Conservation (phyloP, 768 basidiomycete species). For the Galerina marginata region DNA sequence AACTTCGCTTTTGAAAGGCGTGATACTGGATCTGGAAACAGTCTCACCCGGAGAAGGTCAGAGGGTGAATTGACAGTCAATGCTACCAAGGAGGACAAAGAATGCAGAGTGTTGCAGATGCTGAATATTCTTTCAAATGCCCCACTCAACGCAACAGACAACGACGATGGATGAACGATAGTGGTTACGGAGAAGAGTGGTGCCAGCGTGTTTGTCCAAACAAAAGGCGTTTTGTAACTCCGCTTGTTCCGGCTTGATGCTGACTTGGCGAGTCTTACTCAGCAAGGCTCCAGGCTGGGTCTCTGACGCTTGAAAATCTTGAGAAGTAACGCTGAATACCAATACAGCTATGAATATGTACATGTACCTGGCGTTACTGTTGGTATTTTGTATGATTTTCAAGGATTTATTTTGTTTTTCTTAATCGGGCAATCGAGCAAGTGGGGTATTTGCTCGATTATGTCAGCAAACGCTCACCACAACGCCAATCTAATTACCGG, state of each 20-base stretch:
- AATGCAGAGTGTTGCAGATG: constrained; percentile 26
- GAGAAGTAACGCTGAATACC: too few species aligned
- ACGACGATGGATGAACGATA: constrained; percentile 42
- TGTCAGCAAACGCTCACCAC: constrained; percentile 35
- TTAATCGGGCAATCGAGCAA: not conserved
- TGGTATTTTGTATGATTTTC: too few species aligned
- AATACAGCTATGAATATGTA: too few species aligned
- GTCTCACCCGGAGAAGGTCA: constrained; percentile 29
- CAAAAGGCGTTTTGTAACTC: constrained; percentile 36
- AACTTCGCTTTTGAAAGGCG: constrained; percentile 15
- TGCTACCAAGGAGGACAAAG: constrained; percentile 28
- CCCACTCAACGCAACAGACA: constrained; percentile 53
- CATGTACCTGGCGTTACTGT: too few species aligned
- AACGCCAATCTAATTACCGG: constrained; percentile 29
- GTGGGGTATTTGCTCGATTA: constrained; percentile 28
- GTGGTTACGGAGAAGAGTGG: constrained; percentile 41
- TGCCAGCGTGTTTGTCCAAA: constrained; percentile 23
- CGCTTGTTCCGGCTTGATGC: constrained; percentile 25
- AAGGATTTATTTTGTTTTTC: not conserved
- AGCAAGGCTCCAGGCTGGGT: not conserved
- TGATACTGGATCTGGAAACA: constrained; percentile 18
- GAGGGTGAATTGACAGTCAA: constrained; percentile 26
- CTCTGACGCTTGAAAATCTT: not conserved
- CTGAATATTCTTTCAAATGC: constrained; percentile 47
- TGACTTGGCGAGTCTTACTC: constrained; percentile 8